phyloP scores from a whole-genome alignment of 257 asterid species.

The Lavandula angustifolia region DNA sequence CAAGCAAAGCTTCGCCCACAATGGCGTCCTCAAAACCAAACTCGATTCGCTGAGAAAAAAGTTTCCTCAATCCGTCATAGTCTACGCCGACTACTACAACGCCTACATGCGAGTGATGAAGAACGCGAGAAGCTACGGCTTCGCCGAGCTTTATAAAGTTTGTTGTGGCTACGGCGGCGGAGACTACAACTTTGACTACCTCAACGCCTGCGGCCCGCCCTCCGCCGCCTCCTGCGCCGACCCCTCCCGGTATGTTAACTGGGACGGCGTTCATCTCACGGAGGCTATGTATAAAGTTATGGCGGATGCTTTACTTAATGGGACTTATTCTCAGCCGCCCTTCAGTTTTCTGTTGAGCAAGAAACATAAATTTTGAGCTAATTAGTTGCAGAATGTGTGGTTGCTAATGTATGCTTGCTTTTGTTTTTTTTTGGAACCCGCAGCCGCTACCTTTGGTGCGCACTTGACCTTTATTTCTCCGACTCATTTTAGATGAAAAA shows the following conservation, averaged over 20 bases:
- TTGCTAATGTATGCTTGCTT: too few species aligned
- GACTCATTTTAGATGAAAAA: too few species aligned
- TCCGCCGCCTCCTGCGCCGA: constrained; percentile 46
- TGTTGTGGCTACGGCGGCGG: constrained; percentile 76
- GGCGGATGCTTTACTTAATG: constrained; percentile 52
- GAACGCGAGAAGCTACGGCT: constrained; percentile 45
- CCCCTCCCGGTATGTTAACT: constrained; percentile 66
- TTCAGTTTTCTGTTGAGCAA: constrained; percentile 47
- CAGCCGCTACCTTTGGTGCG: too few species aligned
- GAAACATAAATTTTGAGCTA: constrained; percentile 32
- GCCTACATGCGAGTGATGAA: constrained; percentile 49
- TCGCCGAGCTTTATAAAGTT: constrained; percentile 55
- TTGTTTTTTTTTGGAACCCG: too few species aligned
- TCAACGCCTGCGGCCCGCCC: constrained; percentile 65
- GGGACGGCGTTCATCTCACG: constrained; percentile 96
- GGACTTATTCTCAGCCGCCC: constrained; percentile 51
- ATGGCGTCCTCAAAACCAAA: constrained; percentile 50
- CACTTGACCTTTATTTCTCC: too few species aligned
- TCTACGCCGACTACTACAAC: constrained; percentile 67
- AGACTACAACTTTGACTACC: constrained; percentile 51
- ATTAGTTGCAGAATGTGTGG: not conserved
- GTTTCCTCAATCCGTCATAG: constrained; percentile 52
- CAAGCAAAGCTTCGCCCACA: constrained; percentile 55
- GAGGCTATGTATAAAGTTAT: constrained; percentile 76
- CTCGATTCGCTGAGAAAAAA: constrained; percentile 40